phyloP scores from a whole-genome alignment of 2,329 filamentous ascomycete genomes.

The Colletotrichum tropicicola region DNA sequence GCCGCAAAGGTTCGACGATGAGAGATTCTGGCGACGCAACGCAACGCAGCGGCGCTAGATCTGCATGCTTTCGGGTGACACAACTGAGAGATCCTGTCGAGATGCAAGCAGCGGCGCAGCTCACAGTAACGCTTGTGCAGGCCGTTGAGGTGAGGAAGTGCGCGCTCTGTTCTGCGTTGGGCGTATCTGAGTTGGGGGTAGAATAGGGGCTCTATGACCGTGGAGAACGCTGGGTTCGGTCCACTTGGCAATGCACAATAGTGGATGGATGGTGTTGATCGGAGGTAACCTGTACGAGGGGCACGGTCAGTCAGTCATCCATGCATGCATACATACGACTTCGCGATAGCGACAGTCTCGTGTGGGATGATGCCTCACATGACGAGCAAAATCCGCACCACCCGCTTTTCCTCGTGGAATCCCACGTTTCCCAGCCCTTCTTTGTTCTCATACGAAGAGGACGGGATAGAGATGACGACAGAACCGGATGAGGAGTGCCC shows the following conservation, averaged over 20 bases:
- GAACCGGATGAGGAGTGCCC: constrained; percentile 5
- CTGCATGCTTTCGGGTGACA: background rate
- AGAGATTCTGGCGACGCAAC: background rate
- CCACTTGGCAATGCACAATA: constrained; percentile 22
- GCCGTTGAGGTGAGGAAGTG: too few relatives aligned
- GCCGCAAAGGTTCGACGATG: background rate
- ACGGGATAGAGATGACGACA: background rate
- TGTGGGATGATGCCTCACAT: constrained; percentile 29
- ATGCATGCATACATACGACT: constrained; percentile 20
- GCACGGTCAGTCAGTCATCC: background rate
- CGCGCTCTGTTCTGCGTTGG: too few relatives aligned
- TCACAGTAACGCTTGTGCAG: background rate
- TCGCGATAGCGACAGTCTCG: constrained; percentile 18
- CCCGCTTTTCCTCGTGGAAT: constrained; percentile 24
- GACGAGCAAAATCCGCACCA: constrained; percentile 27
- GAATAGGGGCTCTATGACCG: constrained; percentile 14
- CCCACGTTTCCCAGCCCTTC: background rate
- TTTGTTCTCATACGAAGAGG: background rate
- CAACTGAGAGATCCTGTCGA: background rate
- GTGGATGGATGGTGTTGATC: constrained; percentile 16
- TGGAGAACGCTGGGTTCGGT: constrained; percentile 1
- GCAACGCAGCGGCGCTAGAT: background rate
- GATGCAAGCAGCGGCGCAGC: background rate
- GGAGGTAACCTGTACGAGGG: constrained; percentile 15
- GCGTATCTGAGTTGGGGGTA: background rate